Conservation (phyloP, 129 eudicot species). For the Calendula officinalis region DNA sequence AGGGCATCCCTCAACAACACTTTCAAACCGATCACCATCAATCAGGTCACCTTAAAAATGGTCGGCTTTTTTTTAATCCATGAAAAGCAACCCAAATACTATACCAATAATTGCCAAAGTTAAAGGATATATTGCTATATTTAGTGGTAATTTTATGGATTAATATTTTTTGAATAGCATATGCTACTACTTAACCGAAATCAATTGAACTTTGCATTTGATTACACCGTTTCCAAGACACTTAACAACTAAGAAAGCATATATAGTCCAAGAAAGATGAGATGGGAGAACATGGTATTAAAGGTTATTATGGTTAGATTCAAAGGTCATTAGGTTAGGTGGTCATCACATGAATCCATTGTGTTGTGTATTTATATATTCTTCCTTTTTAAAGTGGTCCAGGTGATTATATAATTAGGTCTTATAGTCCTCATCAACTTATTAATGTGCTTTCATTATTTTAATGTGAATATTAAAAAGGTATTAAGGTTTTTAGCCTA, state of each 20-base stretch:
- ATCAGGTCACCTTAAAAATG: constrained; percentile 34
- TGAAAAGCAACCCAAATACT: constrained; percentile 3
- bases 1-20: constrained; percentile 26
- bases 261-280: constrained; percentile 6
- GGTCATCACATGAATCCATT: constrained; percentile 17
- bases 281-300: not conserved
- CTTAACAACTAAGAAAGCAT: constrained; percentile 3
- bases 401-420: not conserved
- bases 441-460: too few relatives aligned
- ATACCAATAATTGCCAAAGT: constrained; percentile 10
- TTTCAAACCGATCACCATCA: constrained; percentile 30
- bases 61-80: constrained; percentile 28
- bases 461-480: too few relatives aligned
- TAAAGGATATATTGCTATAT: not conserved
- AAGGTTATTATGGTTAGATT: constrained; percentile 9
- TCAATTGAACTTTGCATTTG: too few relatives aligned
- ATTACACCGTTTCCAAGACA: too few relatives aligned
- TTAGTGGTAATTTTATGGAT: not conserved
- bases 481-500: too few relatives aligned
- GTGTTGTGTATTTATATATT: not conserved
- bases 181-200: too few relatives aligned
- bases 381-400: constrained; percentile 9
- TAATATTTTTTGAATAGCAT: too few relatives aligned
- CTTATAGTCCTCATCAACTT: too few relatives aligned
- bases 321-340: not conserved